Evolutionary conservation across 2,329 filamentous ascomycete species (phyloP).

Genomic region (Colletotrichum lupini): DNA sequence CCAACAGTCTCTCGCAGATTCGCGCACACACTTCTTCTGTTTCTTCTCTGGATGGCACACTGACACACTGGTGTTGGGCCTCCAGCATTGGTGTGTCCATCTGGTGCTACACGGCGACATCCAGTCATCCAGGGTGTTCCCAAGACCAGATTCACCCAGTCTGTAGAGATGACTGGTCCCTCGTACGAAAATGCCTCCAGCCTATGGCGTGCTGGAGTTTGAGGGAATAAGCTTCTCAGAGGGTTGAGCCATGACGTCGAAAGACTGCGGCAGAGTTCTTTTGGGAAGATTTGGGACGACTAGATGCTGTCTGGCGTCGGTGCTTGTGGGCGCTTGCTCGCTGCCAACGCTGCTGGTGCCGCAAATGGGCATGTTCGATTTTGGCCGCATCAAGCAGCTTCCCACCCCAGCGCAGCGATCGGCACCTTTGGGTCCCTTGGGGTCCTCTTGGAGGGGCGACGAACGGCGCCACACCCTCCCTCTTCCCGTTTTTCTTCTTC

Average conservation of each 20-base stretch:
- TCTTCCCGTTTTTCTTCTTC: slow-evolving; percentile 4
- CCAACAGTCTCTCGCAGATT: not conserved
- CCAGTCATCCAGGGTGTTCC: not conserved
- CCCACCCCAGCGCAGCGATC: slow-evolving; percentile 24
- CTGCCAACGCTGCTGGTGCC: not conserved
- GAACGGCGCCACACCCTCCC: slow-evolving; percentile 24
- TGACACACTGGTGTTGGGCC: not conserved
- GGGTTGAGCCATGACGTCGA: slow-evolving; percentile 23
- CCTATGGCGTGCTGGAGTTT: slow-evolving; percentile 26
- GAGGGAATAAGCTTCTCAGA: slow-evolving; percentile 31
- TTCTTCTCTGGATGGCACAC: not conserved
- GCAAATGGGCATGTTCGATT: slow-evolving; percentile 9
- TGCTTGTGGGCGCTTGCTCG: not conserved
- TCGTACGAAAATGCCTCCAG: not conserved
- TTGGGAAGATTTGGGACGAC: not conserved
- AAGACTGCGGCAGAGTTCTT: not conserved
- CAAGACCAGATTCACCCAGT: not conserved
- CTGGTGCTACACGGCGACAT: not conserved
- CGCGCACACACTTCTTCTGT: too few relatives aligned
- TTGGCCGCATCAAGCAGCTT: not conserved
- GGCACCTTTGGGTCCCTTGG: not conserved
- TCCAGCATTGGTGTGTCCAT: slow-evolving; percentile 13
- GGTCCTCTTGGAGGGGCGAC: not conserved
- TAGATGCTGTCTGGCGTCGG: not conserved
- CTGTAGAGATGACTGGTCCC: not conserved